Conservation (phyloP, 331 rosid species). For the Telfairia occidentalis region DNA sequence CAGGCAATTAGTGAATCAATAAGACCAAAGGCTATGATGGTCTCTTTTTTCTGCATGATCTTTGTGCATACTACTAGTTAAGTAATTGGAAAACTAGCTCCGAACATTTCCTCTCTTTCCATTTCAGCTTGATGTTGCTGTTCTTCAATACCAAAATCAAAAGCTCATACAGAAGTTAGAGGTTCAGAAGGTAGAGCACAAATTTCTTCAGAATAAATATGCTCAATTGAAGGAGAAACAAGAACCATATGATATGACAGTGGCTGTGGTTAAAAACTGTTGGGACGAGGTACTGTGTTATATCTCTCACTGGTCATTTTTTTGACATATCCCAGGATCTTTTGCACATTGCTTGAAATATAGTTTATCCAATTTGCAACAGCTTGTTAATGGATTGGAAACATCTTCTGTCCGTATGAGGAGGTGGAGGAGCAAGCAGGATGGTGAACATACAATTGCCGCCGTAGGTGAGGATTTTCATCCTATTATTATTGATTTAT, state of each 20-base stretch:
- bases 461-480: background rate
- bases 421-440: constrained; percentile 9
- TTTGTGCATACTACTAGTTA: background rate
- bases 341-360: background rate
- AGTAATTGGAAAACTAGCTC: constrained; percentile 1
- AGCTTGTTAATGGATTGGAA: constrained; percentile 10
- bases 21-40: background rate
- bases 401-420: constrained; percentile 6
- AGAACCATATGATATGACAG: constrained; percentile 45
- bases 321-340: background rate
- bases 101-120: background rate
- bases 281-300: constrained; percentile 53
- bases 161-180: constrained; percentile 82
- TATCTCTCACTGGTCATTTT: background rate
- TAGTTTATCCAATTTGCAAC: constrained; percentile 1
- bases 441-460: background rate
- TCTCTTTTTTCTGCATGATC: background rate
- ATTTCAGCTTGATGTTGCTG: constrained; percentile 68
- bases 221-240: constrained; percentile 57
- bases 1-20: background rate
- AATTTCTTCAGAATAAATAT: constrained; percentile 46
- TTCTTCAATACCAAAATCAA: constrained; percentile 87
- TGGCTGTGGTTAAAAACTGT: constrained; percentile 54
- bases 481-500: constrained; percentile 4
- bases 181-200: constrained; percentile 67